Percentiles rank a stretch among this genome's conserved stretches.
Evolutionary conservation across 768 basidiomycete species (phyloP).

Genomic region (Kwoniella newhampshirensis): DNA sequence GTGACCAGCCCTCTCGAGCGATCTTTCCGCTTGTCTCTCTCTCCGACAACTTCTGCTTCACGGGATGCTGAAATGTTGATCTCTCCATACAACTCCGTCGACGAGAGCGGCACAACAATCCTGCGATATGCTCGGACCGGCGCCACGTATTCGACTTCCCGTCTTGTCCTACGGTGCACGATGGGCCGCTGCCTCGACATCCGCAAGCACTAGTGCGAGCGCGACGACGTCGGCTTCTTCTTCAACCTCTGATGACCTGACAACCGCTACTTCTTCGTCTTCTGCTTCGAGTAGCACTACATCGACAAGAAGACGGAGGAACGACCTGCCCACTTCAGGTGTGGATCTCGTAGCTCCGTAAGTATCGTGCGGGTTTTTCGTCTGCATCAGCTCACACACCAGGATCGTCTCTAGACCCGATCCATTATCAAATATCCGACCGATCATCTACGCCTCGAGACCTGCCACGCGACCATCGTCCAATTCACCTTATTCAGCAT

Average conservation of each 20-base stretch:
- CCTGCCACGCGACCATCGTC: slow-evolving; percentile 24
- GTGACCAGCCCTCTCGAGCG: too few species aligned
- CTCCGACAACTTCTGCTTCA: too few species aligned
- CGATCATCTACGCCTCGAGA: slow-evolving; percentile 43
- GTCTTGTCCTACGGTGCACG: too few species aligned
- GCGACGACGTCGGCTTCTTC: neutral
- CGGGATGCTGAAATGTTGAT: too few species aligned
- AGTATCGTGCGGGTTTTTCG: slow-evolving; percentile 15
- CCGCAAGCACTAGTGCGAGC: neutral
- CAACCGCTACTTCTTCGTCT: neutral
- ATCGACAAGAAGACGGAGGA: slow-evolving; percentile 4
- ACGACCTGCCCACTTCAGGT: slow-evolving; percentile 5
- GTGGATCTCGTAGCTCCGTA: slow-evolving; percentile 48
- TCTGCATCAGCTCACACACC: too few species aligned
- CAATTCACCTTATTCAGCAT: slow-evolving; percentile 30
- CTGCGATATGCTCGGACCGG: too few species aligned
- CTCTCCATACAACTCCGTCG: too few species aligned
- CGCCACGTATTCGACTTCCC: neutral
- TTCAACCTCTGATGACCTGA: neutral
- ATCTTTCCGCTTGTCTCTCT: too few species aligned
- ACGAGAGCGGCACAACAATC: too few species aligned
- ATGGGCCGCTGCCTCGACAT: slow-evolving; percentile 10
- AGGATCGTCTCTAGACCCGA: too few species aligned
- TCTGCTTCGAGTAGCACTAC: neutral
- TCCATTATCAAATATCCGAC: slow-evolving; percentile 47